Base-by-base conservation (phyloP, 495 filamentous ascomycete genomes). In the Umbilicaria muhlenbergii region DNA sequence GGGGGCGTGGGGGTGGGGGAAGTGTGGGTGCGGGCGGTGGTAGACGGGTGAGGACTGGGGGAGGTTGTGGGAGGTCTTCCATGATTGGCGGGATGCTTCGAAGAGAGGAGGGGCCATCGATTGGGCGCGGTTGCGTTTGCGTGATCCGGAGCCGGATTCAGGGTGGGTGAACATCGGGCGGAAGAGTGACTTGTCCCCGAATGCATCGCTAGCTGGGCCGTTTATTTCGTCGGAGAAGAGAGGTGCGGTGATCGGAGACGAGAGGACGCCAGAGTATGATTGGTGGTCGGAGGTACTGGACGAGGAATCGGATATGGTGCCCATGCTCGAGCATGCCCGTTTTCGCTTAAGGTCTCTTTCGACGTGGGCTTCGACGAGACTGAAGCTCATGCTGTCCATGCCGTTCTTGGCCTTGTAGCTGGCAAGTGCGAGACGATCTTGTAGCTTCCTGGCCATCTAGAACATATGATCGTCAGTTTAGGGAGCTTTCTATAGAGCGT, bases 371-470 rank as follows among this genome's bases (percentile, higher is more conserved):
- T 83, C 84, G 56, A 89, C 80, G 17, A 59, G 74, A 51, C 81
- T 80, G 41, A 88, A 70, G 34, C 78, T 75, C 43, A 86, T 70
- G 59, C 83, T 74, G 58, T 87, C 77, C 73, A 80, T 81, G 48
- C 89, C 89, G 62, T 94, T 78, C 60, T 89, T 83, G 42, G 88
- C 84, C 66, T 95, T 99, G 74, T 94, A 86, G 65, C 84, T 88
- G 58, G 91, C 91, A 41, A 96, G 74, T 51, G 92, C 89, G 32
- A 99, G 72, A 36, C 89, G 86, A 65, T 92, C 83, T 61, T 94
- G 85, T 32, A 99, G 68, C 54, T 78, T 80, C 61, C 88, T 69
- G 43, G 86, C 91, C 63, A 96, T 91, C 91, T 98, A 49, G 34
- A 34, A 13, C 12, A 35, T 18, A 18, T 7, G 35, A 36, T 44